These are phyloP conservation scores for Glarea lozoyensis DNA, from an alignment of 495 filamentous ascomycete genomes.

Conservation along the genomic window DNA sequence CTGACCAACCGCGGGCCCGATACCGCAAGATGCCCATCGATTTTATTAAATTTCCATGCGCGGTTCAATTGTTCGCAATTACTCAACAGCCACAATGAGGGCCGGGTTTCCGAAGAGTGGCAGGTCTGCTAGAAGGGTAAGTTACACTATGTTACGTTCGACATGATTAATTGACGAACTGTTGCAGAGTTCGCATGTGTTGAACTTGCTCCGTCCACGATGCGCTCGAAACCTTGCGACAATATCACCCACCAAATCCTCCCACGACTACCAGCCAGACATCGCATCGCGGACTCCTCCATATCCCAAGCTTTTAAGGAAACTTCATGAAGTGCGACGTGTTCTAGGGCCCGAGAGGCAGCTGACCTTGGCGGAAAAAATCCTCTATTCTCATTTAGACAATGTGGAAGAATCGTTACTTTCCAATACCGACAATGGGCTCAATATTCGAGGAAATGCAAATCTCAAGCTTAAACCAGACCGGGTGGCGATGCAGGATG, in stretches of 20 bases:
- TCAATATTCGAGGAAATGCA: constrained; percentile 72
- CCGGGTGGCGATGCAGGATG: constrained; percentile 97
- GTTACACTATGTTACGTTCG: neutral
- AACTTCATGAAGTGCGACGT: constrained; percentile 56
- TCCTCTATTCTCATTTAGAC: constrained; percentile 90
- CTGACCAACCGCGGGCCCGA: constrained; percentile 7
- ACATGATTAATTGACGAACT: constrained; percentile 8
- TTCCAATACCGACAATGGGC: constrained; percentile 70
- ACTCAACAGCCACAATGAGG: constrained; percentile 13
- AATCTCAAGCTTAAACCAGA: constrained; percentile 98
- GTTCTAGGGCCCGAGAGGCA: constrained; percentile 56
- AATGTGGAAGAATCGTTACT: constrained; percentile 78
- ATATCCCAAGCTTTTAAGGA: constrained; percentile 52
- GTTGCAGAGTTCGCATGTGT: constrained; percentile 13
- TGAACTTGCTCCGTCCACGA: constrained; percentile 3
- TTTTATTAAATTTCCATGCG: neutral
- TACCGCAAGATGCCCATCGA: constrained; percentile 1
- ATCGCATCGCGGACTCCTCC: constrained; percentile 28
- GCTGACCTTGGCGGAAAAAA: constrained; percentile 92
- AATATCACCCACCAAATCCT: constrained; percentile 8
- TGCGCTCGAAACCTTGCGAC: constrained; percentile 19
- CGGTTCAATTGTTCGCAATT: neutral
- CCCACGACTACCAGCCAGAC: constrained; percentile 16
- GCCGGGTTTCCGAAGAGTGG: constrained; percentile 17
- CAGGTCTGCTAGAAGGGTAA: constrained; percentile 21